These are phyloP conservation scores for Coemansia sp. DNA, from an alignment of 192 early-diverging fungal species.

Conservation along the genomic window DNA sequence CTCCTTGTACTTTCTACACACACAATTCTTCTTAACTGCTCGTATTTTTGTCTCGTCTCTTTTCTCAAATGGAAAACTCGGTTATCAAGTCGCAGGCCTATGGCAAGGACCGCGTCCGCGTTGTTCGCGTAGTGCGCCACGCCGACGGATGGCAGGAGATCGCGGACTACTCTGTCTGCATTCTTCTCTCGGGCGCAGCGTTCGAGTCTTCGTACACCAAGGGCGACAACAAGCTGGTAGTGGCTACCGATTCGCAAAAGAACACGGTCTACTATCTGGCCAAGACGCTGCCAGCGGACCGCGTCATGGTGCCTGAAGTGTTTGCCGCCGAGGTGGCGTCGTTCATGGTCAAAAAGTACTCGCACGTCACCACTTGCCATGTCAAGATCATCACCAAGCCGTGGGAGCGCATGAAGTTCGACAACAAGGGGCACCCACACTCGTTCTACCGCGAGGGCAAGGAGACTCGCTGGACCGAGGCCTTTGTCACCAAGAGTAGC, in stretches of 20 bases:
- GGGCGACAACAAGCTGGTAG: conserved; percentile 75
- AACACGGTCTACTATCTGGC: conserved; percentile 79
- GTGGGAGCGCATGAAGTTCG: conserved; percentile 74
- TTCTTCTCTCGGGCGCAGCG: conserved; percentile 60
- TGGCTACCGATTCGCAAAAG: conserved; percentile 80
- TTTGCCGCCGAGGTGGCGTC: conserved; percentile 71
- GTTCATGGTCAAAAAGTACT: conserved; percentile 75
- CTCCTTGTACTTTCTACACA: neutral
- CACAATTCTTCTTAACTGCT: neutral
- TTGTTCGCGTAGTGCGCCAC: conserved; percentile 70
- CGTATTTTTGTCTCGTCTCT: neutral
- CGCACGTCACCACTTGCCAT: conserved; percentile 64
- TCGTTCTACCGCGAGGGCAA: conserved; percentile 74
- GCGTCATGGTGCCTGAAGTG: conserved; percentile 71
- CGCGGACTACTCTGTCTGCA: conserved; percentile 69
- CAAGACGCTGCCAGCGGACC: conserved; percentile 62
- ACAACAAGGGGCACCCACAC: conserved; percentile 67
- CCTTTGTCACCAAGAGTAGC: conserved; percentile 51
- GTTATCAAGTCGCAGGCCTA: conserved; percentile 66
- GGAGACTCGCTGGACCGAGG: conserved; percentile 65
- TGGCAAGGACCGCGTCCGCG: conserved; percentile 75
- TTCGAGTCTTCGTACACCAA: conserved; percentile 74
- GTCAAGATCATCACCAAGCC: conserved; percentile 72
- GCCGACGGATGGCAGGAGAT: conserved; percentile 64
- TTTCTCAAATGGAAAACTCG: conserved; percentile 46